Percentiles rank a stretch among this genome's conserved stretches.
Conservation (phyloP, 2,329 filamentous ascomycete species). For the Ophiostoma piceae region DNA sequence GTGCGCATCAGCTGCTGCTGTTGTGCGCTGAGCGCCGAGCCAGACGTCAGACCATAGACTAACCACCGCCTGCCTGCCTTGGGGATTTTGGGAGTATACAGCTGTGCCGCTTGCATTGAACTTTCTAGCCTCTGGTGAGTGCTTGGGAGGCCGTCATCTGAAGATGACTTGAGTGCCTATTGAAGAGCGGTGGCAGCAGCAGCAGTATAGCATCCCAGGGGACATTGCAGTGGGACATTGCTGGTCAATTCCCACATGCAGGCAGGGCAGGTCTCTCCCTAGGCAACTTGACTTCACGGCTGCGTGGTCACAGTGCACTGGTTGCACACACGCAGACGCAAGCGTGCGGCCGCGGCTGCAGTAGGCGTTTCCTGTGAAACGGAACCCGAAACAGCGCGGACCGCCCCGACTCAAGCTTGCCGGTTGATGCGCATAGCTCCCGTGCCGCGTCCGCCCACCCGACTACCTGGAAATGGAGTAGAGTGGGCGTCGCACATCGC, state of each 20-base stretch:
- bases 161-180: conserved; percentile 26
- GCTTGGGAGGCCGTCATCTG: conserved; percentile 29
- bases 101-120: conserved; percentile 77
- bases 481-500: neutral
- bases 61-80: conserved; percentile 19
- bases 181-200: conserved; percentile 35
- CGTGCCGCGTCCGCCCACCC: neutral
- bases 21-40: neutral
- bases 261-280: conserved; percentile 11
- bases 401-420: neutral
- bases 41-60: conserved; percentile 11
- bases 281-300: conserved; percentile 2
- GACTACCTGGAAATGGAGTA: neutral
- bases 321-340: neutral
- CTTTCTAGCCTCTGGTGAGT: conserved; percentile 91
- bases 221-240: conserved; percentile 2
- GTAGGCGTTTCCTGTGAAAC: conserved; percentile 16
- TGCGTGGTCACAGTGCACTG: neutral
- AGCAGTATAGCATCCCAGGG: conserved; percentile 47
- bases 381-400: conserved; percentile 3
- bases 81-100: conserved; percentile 35
- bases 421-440: conserved; percentile 5
- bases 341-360: neutral
- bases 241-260: neutral
- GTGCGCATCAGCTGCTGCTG: neutral